phyloP scores from a whole-genome alignment of 2,329 filamentous ascomycete species.

The Ophiostoma australiae region DNA sequence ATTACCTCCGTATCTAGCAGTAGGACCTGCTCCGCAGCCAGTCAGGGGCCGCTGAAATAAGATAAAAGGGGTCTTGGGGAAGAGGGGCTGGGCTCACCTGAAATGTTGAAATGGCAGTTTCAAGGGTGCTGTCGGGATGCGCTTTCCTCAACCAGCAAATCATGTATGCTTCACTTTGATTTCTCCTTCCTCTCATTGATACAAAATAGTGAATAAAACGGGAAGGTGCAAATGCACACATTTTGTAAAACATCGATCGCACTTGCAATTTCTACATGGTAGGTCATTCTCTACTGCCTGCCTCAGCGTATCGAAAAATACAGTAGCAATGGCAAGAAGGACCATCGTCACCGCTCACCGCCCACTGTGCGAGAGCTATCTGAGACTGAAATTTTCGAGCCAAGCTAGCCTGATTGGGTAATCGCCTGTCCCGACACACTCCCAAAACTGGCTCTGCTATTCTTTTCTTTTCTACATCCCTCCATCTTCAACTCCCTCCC shows the following conservation, averaged over 20 bases:
- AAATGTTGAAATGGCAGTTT: slow-evolving; percentile 5
- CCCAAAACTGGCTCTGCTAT: slow-evolving; percentile 27
- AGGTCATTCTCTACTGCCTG: not conserved
- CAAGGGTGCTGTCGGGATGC: not conserved
- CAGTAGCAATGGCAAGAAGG: not conserved
- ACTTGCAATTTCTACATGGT: not conserved
- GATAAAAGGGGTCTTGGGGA: slow-evolving; percentile 2
- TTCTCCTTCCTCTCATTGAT: not conserved
- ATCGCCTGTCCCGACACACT: slow-evolving; percentile 26
- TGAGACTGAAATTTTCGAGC: slow-evolving; percentile 17
- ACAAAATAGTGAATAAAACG: not conserved
- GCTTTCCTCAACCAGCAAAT: not conserved
- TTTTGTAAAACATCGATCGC: not conserved
- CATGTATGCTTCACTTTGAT: not conserved
- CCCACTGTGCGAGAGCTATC: slow-evolving; percentile 11
- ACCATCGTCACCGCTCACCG: slow-evolving; percentile 8
- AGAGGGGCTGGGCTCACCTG: slow-evolving; percentile 10
- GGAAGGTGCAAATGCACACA: not conserved
- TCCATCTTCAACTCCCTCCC: slow-evolving; percentile 23
- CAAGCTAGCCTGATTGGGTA: slow-evolving; percentile 20
- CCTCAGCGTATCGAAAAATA: not conserved
- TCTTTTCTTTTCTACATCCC: slow-evolving; percentile 24
- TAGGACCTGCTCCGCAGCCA: not conserved
- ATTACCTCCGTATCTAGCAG: not conserved
- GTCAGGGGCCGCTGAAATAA: slow-evolving; percentile 12